These are phyloP conservation scores for Alternaria atra DNA, from an alignment of 2,329 filamentous ascomycete species.

Conservation along the genomic window DNA sequence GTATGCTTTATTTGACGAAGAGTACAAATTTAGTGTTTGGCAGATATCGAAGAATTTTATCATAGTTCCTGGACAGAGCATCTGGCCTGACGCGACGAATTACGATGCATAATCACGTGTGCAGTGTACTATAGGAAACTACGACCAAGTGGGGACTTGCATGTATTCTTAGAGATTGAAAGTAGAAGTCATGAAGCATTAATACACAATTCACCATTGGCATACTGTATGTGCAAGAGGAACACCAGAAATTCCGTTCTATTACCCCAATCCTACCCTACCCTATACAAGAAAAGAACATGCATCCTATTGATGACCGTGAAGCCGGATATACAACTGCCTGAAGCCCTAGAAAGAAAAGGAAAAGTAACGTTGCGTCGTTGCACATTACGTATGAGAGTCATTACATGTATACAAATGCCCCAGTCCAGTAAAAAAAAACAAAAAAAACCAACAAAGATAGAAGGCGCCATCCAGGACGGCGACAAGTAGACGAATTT, in stretches of 20 bases:
- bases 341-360: neutral
- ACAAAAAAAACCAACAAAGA: neutral
- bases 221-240: neutral
- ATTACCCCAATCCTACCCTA: neutral
- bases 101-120: neutral
- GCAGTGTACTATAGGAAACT: neutral
- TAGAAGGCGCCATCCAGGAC: neutral
- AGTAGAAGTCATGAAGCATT: too few relatives aligned
- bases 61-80: neutral
- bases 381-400: slow-evolving; percentile 30
- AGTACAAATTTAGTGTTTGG: too few relatives aligned
- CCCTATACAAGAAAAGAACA: neutral
- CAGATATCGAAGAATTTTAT: neutral
- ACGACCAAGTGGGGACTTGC: neutral
- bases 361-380: slow-evolving; percentile 5
- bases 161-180: neutral
- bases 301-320: neutral
- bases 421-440: neutral
- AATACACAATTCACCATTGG: neutral
- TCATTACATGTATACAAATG: slow-evolving; percentile 15
- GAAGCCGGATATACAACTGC: slow-evolving; percentile 7
- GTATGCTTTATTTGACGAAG: neutral
- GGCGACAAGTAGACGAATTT: slow-evolving; percentile 5
- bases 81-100: neutral
- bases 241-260: neutral